Evolutionary conservation across 2,329 filamentous ascomycete genomes (phyloP).

Genomic region (Hymenoscyphus linearis): DNA sequence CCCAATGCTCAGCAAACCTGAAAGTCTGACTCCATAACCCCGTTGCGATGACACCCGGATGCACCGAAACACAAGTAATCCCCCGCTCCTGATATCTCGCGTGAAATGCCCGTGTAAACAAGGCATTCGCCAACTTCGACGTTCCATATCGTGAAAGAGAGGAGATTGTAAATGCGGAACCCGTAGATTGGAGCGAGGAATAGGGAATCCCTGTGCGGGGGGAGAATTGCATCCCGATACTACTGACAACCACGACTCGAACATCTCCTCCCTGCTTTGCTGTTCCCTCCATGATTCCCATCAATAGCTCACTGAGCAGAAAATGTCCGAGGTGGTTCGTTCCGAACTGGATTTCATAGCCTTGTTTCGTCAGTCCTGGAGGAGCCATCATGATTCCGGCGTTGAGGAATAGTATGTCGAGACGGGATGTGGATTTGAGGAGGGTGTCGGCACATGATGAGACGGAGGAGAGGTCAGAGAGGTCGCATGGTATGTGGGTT

Average conservation of each 20-base stretch:
- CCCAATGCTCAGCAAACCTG: conserved; percentile 5
- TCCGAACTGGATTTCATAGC: conserved; percentile 45
- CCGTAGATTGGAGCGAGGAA: conserved; percentile 26
- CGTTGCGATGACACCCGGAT: conserved; percentile 39
- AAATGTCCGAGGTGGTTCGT: conserved; percentile 47
- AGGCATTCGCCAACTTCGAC: conserved; percentile 43
- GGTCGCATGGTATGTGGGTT: conserved; percentile 40
- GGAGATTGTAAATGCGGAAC: conserved; percentile 19
- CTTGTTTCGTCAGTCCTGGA: conserved; percentile 37
- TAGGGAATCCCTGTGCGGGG: conserved; percentile 29
- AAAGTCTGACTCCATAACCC: conserved; percentile 22
- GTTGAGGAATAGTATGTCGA: conserved; percentile 44
- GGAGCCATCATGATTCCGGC: conserved; percentile 41
- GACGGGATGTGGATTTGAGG: conserved; percentile 28
- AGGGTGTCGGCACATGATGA: conserved; percentile 38
- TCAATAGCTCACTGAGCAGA: conserved; percentile 37
- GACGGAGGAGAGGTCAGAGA: conserved; percentile 40
- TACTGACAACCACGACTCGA: conserved; percentile 17
- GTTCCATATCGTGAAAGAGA: conserved; percentile 37
- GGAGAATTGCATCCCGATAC: conserved; percentile 11
- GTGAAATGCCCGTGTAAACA: conserved; percentile 38
- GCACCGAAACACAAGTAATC: conserved; percentile 35
- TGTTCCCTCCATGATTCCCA: conserved; percentile 32
- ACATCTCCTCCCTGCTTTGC: conserved; percentile 18
- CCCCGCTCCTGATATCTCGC: conserved; percentile 30